Base-by-base conservation (phyloP, 331 rosid species). In the Pyracantha coccinea region DNA sequence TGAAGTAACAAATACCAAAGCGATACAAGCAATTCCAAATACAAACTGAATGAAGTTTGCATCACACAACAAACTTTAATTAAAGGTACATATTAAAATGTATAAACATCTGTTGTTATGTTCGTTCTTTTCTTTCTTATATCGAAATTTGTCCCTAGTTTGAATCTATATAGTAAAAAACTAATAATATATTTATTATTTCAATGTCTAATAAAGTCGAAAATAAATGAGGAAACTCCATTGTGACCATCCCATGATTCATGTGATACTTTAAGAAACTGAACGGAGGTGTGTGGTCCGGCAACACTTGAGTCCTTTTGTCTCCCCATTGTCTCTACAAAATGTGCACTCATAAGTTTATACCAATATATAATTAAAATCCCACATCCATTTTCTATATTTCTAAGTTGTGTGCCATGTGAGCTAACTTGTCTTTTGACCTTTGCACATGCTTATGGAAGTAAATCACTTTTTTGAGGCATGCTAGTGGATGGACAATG, bases 241-340 rank as follows among this genome's bases (percentile, higher is more conserved):
- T 47, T 15, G 54, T 47, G 55, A 50, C 20, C 11, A 6, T 50
- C 61, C 61, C 61, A 55, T 20, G 14, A 12, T 55, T 20, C 5
- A 55, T 55, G 61, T 55, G 23, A 50, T 17, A 50, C 55, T 50
- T 17, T 16, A 17, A 50, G 4, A 50, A 16, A 50, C 44, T 50
- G 19, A 50, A 17, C 55, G n/a, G 20, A 50, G 55, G 60, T 25
- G n/a, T 54, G 25, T 54, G 60, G 24, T 16, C 55, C 20, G 20
- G 55, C 20, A 16, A 2, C 55, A 50, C 55, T 50, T 17, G 55
- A 50, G 55, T 50, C 20, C 55, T 20, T 72, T 54, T 66, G 79
- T 75, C 79, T 66, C 73, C 44, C 58, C 44, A 54, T 9, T 67
- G 62, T 68, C 61, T 25, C 5, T 69, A 25, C 74, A 52, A 38